Conservation (phyloP, 257 asterid species). For the Buddleja alternifolia region DNA sequence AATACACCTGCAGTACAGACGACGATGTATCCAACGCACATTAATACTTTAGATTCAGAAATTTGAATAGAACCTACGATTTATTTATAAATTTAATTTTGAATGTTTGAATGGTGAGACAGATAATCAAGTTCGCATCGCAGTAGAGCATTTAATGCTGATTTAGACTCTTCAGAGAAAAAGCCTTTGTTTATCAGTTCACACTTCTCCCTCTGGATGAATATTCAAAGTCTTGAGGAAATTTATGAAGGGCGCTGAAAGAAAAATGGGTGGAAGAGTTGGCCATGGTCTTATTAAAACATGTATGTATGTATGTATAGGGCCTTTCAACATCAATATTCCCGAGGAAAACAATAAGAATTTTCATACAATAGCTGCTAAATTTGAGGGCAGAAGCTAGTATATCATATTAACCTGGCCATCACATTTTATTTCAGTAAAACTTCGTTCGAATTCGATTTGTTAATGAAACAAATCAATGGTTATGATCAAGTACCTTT, state of each 20-base stretch:
- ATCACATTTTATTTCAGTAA: too few relatives aligned
- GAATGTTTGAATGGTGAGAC: not conserved
- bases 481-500: too few relatives aligned
- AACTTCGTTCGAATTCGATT: too few relatives aligned
- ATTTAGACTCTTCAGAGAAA: not conserved
- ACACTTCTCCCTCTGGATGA: not conserved
- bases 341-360: constrained; percentile 29
- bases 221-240: not conserved
- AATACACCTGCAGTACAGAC: not conserved
- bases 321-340: constrained; percentile 1
- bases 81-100: not conserved
- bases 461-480: too few relatives aligned
- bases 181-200: not conserved
- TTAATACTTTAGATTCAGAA: not conserved
- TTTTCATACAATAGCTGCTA: not conserved
- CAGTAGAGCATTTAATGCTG: constrained; percentile 16
- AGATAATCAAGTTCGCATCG: too few relatives aligned
- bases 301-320: too few relatives aligned
- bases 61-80: not conserved
- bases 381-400: constrained; percentile 17
- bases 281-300: too few relatives aligned
- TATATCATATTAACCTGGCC: too few relatives aligned
- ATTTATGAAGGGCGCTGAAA: not conserved
- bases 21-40: constrained; percentile 10
- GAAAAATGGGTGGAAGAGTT: too few relatives aligned